Base-by-base conservation (phyloP, 306 rosid genomes). In the Castanea mollissima region DNA sequence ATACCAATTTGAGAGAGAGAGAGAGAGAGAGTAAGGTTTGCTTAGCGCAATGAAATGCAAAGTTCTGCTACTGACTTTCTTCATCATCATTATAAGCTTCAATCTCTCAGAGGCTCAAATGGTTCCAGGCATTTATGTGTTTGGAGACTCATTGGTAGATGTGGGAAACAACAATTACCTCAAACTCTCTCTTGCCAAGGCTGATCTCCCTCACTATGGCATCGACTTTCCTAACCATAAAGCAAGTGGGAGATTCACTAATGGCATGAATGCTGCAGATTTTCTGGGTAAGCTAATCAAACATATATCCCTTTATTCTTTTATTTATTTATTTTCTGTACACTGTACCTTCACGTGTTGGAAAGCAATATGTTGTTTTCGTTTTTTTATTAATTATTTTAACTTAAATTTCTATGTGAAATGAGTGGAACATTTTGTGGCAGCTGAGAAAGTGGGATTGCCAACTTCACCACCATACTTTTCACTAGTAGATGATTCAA, bases 141-240 rank as follows among this genome's bases (percentile, higher is more conserved):
- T 93, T 27, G 97, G 98, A 75, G 98, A 93, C 81, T 93, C 98
- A 12, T 71, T 93, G 6, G 83, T 82, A 3, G 98, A 93, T 32
- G 98, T 93, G 15, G 98, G 98, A 5, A 93, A 93, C 91, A 93
- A 93, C 80, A 88, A 93, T 74, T 75, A 83, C 86, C 79, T 93
- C 10, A 23, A 55, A 8, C 69, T 88, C 54, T 91, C 97, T 34
- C 56, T 87, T 13, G 86, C 51, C 23, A 67, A 29, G 72, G 72
- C 72, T 2, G 20, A 15, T 67, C 12, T 34, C 14, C 72, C 72
- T 67, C 25, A 34, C 52, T 67, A 67, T 19, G 72, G 72, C 72
- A 32, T 67, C 51, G 72, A 67, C 52, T 35, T 67, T n/a, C 51
- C 27, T 2, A 8, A 46, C 52, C 4, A 19, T 7, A 35, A 67